phyloP scores from a whole-genome alignment of 768 basidiomycete species.

The Collybia nuda region DNA sequence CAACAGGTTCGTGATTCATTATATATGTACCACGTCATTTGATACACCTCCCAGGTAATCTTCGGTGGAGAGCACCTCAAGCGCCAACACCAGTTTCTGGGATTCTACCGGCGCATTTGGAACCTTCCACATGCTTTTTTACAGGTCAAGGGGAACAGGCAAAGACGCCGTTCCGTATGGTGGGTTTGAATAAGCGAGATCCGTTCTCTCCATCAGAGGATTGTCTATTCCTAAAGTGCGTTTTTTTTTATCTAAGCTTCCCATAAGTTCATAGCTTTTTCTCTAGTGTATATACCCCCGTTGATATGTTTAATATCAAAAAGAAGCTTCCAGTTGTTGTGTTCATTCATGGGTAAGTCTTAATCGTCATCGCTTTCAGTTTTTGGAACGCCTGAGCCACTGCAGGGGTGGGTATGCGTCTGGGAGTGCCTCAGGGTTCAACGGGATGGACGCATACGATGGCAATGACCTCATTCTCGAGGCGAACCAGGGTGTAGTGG shows the following conservation, averaged over 20 bases:
- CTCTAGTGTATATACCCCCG: conserved; percentile 34
- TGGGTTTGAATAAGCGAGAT: conserved; percentile 4
- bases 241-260: not conserved
- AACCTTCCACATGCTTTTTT: conserved; percentile 35
- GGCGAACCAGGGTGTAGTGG: conserved; percentile 31
- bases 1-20: conserved; percentile 29
- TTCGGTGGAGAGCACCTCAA: conserved; percentile 37
- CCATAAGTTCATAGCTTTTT: not conserved
- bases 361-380: too few species aligned
- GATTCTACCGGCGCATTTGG: conserved; percentile 26
- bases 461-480: conserved; percentile 31
- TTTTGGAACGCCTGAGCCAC: too few species aligned
- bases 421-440: too few species aligned
- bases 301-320: conserved; percentile 19
- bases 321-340: conserved; percentile 36
- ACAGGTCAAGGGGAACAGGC: conserved; percentile 24
- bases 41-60: conserved; percentile 18
- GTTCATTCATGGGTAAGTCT: conserved; percentile 41
- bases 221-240: conserved; percentile 39
- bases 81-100: conserved; percentile 24
- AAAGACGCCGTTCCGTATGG: conserved; percentile 28
- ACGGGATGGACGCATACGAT: conserved; percentile 20
- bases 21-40: not conserved
- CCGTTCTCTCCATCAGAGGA: conserved; percentile 28
- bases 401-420: conserved; percentile 31